These are phyloP conservation scores for Penicillium digitatum DNA, from an alignment of 2,329 filamentous ascomycete species.

Conservation along the genomic window DNA sequence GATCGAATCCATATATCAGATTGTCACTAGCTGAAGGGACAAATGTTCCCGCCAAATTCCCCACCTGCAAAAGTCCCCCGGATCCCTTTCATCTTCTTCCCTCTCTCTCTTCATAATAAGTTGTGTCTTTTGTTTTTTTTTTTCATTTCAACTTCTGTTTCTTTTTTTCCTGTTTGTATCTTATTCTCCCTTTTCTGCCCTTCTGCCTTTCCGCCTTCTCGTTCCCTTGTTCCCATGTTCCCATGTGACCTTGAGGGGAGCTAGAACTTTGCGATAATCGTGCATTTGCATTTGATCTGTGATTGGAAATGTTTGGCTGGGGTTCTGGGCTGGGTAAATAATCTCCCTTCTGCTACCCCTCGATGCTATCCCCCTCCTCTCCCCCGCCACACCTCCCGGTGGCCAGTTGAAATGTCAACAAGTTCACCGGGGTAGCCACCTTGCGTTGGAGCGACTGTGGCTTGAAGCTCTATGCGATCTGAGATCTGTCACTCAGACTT, in stretches of 20 bases:
- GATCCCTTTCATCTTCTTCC: neutral
- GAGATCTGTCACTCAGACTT: neutral
- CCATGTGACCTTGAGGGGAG: constrained; percentile 1
- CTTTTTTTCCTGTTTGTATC: neutral
- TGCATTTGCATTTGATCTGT: constrained; percentile 4
- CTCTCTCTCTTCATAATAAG: neutral
- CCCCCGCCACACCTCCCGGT: neutral
- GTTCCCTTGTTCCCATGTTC: constrained; percentile 3
- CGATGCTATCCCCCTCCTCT: neutral
- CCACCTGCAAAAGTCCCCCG: constrained; percentile 8
- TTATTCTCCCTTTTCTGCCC: neutral
- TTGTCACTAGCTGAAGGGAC: neutral
- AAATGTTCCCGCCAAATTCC: neutral
- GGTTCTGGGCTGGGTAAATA: constrained; percentile 32
- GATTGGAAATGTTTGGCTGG: constrained; percentile 33
- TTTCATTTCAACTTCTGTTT: neutral
- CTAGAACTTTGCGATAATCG: constrained; percentile 2
- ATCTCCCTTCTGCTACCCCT: constrained; percentile 2
- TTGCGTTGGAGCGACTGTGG: neutral
- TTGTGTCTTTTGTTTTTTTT: neutral
- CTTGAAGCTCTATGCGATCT: neutral
- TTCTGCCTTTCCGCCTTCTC: neutral
- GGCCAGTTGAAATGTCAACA: neutral
- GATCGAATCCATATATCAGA: neutral
- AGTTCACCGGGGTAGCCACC: neutral